A percentile compares a stretch with the other conserved stretches of the same genome.
Evolutionary conservation across 345 rosid genomes (phyloP).

Genomic region (Hibiscus tridactylites): DNA sequence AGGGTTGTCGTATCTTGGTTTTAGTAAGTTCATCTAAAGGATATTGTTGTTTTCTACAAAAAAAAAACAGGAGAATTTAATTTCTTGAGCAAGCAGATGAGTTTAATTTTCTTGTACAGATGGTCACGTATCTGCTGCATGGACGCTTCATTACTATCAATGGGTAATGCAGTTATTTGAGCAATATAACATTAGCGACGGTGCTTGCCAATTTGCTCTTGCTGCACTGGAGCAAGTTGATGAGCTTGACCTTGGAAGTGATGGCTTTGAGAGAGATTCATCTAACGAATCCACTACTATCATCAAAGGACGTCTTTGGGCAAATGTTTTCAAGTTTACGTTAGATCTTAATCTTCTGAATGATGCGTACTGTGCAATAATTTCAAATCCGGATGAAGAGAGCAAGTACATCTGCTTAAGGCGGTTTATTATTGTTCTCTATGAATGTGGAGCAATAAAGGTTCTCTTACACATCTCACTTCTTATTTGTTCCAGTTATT

Average conservation of each 20-base stretch:
- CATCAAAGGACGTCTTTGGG: slow-evolving; percentile 86
- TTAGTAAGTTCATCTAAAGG: slow-evolving; percentile 39
- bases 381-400: slow-evolving; percentile 98
- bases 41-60: neutral
- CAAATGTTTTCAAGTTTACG: slow-evolving; percentile 83
- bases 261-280: slow-evolving; percentile 24
- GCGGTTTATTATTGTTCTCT: slow-evolving; percentile 81
- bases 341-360: slow-evolving; percentile 75
- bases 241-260: slow-evolving; percentile 39
- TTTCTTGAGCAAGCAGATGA: neutral
- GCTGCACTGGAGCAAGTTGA: slow-evolving; percentile 99
- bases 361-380: slow-evolving; percentile 94
- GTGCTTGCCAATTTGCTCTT: slow-evolving; percentile 92
- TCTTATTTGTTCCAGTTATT: slow-evolving; percentile 8
- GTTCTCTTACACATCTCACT: slow-evolving; percentile 25
- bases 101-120: slow-evolving; percentile 28
- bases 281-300: slow-evolving; percentile 41
- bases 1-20: slow-evolving; percentile 54
- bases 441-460: slow-evolving; percentile 79
- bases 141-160: slow-evolving; percentile 95
- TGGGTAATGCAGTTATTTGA: slow-evolving; percentile 98
- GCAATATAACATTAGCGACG: slow-evolving; percentile 76
- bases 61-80: neutral
- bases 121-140: slow-evolving; percentile 43
- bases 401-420: slow-evolving; percentile 89